Base-by-base conservation (phyloP, 2,329 filamentous ascomycete genomes). In the Colletotrichum cuscutae region DNA sequence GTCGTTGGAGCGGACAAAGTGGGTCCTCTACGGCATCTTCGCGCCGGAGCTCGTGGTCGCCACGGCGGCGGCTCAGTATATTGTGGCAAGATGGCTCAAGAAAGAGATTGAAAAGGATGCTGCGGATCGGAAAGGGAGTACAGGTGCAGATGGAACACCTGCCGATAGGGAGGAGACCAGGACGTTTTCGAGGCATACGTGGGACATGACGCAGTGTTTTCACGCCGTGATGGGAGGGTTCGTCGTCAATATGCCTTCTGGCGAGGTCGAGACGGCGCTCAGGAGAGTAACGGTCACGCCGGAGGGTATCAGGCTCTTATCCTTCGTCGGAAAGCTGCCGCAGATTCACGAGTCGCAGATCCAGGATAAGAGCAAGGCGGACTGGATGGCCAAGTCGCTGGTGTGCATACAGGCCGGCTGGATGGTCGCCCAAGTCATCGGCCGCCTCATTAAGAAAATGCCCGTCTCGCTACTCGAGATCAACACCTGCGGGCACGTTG, bases 391-490 rank as follows among this genome's bases (percentile, higher is more conserved):
- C 32, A 83, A 83, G 72, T 63, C 76, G 1, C 74, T 85, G 12
- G 80, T 81, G 2, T 79, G 78, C 57, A 22, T 83, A 13, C 84
- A 85, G 72, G 81, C 79, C 1, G 72, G 72, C 15, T 85, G 83
- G 83, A 81, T 84, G 69, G 66, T 82, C 3, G 54, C 82, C 3
- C 81, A 84, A 57, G 76, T 75, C 42, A 73, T 83, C 24, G 79
- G 78, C 2, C 78, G 83, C 1, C 70, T 78, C 15, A 76, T 76
- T 1, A 73, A 78, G 19, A 72, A 74, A 6, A 73, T 84, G 0
- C 81, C 83, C 0, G 70, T 85, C 12, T 81, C 80, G 0, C 76
- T 82, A 7, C 77, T 84, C 12, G 81, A 84, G 64, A 68, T 82
- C 1, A 78, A 81, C 70, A 81, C 80, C 1, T 71, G 81, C 35